Evolutionary conservation across 2,329 filamentous ascomycete species (phyloP), one percentile per base, ranked within the genome.

Genomic region (Aspergillus sp.): DNA sequence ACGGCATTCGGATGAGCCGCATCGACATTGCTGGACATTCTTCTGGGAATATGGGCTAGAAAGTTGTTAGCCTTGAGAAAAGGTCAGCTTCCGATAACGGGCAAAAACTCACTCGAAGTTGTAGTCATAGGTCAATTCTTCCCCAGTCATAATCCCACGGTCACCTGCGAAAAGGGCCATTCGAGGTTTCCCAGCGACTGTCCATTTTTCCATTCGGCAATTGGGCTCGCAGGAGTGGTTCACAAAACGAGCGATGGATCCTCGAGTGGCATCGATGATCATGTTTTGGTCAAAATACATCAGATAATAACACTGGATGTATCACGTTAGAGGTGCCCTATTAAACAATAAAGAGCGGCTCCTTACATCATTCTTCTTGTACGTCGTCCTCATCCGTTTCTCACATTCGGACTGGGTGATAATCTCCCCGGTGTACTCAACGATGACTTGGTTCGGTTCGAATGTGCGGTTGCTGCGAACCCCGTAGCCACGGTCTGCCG

Each of bases 251-350:
- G 93, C 91, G 68, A 97, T 94, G 55, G 88, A 94, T 59, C 93
- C 93, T 47, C 88, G 88, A 29, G 90, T 96, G 32, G 91, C 93
- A 71, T 98, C 93, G 54, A 98, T 94, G 59, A 97, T 94, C 82
- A 97, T 93, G 67, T 94, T 93, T 67, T 96, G 89, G 63, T 97
- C 90, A 64, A 97, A 96, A 47, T 88, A 89, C 93, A 98, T 98
- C 43, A 98, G 75, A 67, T 98, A 98, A 68, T 95, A 97, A 69
- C 89, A 95, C 87, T 95, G 59, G 38, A 29, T 29, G 36, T 9
- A 39, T 39, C 19, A 8, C 6, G 19, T 39, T 39, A 39, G 36
- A 8, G 9, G 2, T 26, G 5, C 26, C 12, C 7, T 4, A 27
- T 3, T 5, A 38, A 38, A 26, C 3, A 7, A 19, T 19, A 3